These are phyloP conservation scores for Pulveroboletus frians DNA, from an alignment of 768 basidiomycete genomes.

Conservation along the genomic window DNA sequence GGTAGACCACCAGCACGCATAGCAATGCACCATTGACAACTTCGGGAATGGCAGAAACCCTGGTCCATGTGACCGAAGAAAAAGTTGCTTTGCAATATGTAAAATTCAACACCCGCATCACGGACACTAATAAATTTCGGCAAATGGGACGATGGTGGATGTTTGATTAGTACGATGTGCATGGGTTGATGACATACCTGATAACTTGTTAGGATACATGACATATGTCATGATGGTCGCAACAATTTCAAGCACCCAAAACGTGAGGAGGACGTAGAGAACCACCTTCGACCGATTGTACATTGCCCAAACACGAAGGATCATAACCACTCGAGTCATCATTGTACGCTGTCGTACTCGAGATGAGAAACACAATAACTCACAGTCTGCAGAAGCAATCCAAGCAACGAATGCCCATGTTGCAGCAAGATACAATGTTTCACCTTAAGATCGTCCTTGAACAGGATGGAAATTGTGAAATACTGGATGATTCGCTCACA, in stretches of 20 bases:
- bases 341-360: background rate
- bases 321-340: conserved; percentile 10
- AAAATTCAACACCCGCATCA: background rate
- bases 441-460: background rate
- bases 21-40: conserved; percentile 1
- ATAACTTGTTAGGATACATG: background rate
- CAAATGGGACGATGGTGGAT: background rate
- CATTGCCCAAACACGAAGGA: conserved; percentile 15
- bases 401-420: conserved; percentile 1
- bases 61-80: conserved; percentile 2
- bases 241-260: conserved; percentile 5
- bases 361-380: background rate
- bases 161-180: background rate
- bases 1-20: conserved; percentile 2
- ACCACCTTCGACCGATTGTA: conserved; percentile 7
- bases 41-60: background rate
- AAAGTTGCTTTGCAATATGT: conserved; percentile 1
- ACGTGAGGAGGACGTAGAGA: conserved; percentile 6
- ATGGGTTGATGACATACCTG: background rate
- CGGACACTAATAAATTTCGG: background rate
- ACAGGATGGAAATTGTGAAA: background rate
- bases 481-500: conserved; percentile 3
- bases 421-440: background rate
- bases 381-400: conserved; percentile 8
- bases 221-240: background rate